Conservation (phyloP, 192 early-diverging fungal genomes). For the Lobosporangium transversale region DNA sequence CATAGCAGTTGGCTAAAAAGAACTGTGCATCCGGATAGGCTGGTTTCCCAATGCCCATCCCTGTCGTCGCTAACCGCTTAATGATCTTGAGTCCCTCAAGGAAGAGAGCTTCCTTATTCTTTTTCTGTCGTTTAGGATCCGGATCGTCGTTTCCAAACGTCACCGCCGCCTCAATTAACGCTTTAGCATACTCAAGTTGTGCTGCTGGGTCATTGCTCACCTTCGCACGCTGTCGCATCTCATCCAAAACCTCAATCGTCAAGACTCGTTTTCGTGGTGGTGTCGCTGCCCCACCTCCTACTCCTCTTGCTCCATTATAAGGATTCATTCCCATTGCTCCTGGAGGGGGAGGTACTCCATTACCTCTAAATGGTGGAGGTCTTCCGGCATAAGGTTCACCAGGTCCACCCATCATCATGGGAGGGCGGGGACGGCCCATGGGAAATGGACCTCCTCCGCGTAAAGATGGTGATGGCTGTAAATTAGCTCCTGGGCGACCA, state of each 20-base stretch:
- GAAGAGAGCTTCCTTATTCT: conserved; percentile 77
- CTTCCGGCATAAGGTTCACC: conserved; percentile 23
- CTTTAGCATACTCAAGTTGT: conserved; percentile 89
- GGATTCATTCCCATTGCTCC: background rate
- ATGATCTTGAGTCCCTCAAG: conserved; percentile 87
- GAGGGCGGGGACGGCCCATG: conserved; percentile 14
- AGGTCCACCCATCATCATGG: conserved; percentile 34
- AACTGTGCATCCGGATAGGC: conserved; percentile 92
- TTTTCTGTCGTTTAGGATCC: conserved; percentile 73
- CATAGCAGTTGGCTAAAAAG: conserved; percentile 90
- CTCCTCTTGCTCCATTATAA: background rate
- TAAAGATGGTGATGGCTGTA: conserved; percentile 30
- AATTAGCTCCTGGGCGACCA: conserved; percentile 15
- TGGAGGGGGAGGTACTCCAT: background rate
- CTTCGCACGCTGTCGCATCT: conserved; percentile 60
- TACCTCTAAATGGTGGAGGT: conserved; percentile 19
- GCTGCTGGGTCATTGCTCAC: conserved; percentile 72
- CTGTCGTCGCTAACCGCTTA: conserved; percentile 81
- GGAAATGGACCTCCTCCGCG: background rate
- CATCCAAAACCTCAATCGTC: conserved; percentile 38
- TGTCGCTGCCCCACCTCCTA: conserved; percentile 2
- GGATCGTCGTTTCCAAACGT: conserved; percentile 69
- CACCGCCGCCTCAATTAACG: conserved; percentile 81
- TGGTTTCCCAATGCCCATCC: conserved; percentile 72
- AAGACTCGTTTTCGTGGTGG: conserved; percentile 45